These are phyloP conservation scores for Phoenix dactylifera DNA, from an alignment of 176 grass and related monocot genomes.

Conservation along the genomic window DNA sequence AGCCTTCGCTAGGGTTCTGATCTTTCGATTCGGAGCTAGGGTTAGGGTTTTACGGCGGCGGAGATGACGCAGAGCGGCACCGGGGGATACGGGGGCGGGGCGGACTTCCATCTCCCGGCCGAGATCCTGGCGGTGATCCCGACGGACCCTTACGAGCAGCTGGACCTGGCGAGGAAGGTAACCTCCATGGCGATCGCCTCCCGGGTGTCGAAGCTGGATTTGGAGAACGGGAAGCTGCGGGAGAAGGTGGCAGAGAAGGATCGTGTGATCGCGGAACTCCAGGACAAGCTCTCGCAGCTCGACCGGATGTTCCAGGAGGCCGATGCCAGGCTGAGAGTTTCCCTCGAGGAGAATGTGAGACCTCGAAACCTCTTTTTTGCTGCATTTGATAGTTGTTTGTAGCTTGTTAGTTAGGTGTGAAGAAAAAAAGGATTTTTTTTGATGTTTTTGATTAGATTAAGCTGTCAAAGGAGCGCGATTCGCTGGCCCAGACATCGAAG, in stretches of 20 bases:
- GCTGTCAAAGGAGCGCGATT: constrained; percentile 68
- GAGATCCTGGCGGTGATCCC: constrained; percentile 77
- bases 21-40: background rate
- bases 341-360: constrained; percentile 87
- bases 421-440: background rate
- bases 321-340: constrained; percentile 50
- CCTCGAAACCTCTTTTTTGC: too few relatives aligned
- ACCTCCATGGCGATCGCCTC: constrained; percentile 79
- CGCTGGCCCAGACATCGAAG: constrained; percentile 58
- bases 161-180: constrained; percentile 86
- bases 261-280: constrained; percentile 44
- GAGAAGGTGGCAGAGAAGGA: constrained; percentile 48
- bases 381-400: too few relatives aligned
- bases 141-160: constrained; percentile 68
- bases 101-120: constrained; percentile 36
- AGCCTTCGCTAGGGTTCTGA: background rate
- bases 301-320: constrained; percentile 62
- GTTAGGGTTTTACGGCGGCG: background rate
- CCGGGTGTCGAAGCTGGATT: constrained; percentile 56
- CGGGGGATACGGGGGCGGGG: background rate
- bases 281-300: constrained; percentile 58
- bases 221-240: constrained; percentile 51
- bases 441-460: constrained; percentile 35
- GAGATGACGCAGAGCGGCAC: constrained; percentile 19
- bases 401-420: background rate